These are phyloP conservation scores for Ensete glaucum DNA, from an alignment of 176 grass and related monocot species.

Conservation along the genomic window DNA sequence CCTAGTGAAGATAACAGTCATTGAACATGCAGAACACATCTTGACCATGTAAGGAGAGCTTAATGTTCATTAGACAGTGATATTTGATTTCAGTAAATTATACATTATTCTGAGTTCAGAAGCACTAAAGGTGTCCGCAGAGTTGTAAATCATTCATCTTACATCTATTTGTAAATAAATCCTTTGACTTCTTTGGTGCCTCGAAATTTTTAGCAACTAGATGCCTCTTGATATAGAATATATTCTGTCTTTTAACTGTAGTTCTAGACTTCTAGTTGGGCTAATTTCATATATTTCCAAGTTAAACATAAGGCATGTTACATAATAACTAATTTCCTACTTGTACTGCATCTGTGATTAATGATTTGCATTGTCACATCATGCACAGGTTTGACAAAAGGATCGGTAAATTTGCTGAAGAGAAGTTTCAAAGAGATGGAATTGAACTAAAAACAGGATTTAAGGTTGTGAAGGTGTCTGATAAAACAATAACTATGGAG, in stretches of 20 bases:
- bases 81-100: neutral
- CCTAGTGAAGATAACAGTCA: slow-evolving; percentile 81
- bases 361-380: slow-evolving; percentile 9
- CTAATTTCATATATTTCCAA: neutral
- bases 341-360: neutral
- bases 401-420: slow-evolving; percentile 73
- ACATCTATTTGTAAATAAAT: neutral
- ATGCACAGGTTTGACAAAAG: slow-evolving; percentile 73
- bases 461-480: slow-evolving; percentile 68
- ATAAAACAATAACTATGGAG: slow-evolving; percentile 64
- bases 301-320: neutral
- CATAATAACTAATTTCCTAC: neutral
- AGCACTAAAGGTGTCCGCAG: neutral
- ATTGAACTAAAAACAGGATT: slow-evolving; percentile 72
- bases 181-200: neutral
- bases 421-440: slow-evolving; percentile 76
- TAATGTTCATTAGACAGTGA: neutral
- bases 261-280: neutral
- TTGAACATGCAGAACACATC: slow-evolving; percentile 79
- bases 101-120: neutral
- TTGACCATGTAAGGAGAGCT: slow-evolving; percentile 67
- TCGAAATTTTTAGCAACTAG: neutral
- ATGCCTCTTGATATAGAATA: neutral
- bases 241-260: too few relatives aligned
- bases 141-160: neutral